phyloP scores from a whole-genome alignment of 2,329 filamentous ascomycete species.

The Penicillium sp. region DNA sequence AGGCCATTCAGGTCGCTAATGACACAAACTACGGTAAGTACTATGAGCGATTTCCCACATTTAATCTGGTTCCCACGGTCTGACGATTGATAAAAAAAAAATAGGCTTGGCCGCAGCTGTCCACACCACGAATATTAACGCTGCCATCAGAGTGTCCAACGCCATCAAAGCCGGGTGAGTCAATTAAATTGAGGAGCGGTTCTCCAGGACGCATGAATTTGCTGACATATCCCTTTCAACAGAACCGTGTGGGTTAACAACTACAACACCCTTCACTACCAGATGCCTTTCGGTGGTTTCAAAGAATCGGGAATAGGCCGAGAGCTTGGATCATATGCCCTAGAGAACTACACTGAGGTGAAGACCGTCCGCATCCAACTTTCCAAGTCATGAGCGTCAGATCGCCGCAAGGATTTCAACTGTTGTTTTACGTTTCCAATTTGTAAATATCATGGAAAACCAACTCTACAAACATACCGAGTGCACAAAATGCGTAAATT shows the following conservation, averaged over 20 bases:
- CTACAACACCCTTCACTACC: slow-evolving; percentile 64
- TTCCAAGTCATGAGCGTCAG: background rate
- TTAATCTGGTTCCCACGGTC: background rate
- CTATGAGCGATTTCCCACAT: background rate
- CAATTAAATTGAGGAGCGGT: slow-evolving; percentile 36
- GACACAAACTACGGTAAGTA: slow-evolving; percentile 69
- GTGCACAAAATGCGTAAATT: background rate
- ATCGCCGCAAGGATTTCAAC: background rate
- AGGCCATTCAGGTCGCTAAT: slow-evolving; percentile 69
- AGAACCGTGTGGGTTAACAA: slow-evolving; percentile 64
- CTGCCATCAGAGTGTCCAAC: slow-evolving; percentile 71
- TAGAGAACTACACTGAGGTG: slow-evolving; percentile 46
- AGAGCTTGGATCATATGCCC: slow-evolving; percentile 44
- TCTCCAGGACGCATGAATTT: background rate
- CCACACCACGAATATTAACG: slow-evolving; percentile 76
- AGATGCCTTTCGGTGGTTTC: slow-evolving; percentile 37
- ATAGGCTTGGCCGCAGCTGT: slow-evolving; percentile 72
- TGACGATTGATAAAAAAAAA: slow-evolving; percentile 47
- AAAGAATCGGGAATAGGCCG: slow-evolving; percentile 46
- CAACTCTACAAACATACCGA: no score
- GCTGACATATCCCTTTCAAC: background rate
- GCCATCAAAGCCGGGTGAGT: slow-evolving; percentile 64
- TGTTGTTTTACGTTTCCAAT: background rate
- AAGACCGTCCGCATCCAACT: slow-evolving; percentile 36
- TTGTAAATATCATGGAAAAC: background rate